Conservation (phyloP, 2,329 filamentous ascomycete genomes). For the Beauveria asiatica region DNA sequence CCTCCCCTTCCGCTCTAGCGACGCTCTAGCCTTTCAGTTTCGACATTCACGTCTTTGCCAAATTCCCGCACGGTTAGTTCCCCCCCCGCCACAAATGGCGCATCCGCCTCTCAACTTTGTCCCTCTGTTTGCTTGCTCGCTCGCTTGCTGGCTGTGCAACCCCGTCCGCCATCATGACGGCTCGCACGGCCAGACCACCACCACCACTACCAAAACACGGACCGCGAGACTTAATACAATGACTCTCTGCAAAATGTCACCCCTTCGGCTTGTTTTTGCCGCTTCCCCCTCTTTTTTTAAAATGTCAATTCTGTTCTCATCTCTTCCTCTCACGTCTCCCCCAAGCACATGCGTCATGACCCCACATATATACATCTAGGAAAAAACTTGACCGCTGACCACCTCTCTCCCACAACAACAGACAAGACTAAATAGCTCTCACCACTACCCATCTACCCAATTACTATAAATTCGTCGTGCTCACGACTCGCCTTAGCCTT, state of each 20-base stretch:
- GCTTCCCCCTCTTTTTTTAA: neutral
- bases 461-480: neutral
- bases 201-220: neutral
- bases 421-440: neutral
- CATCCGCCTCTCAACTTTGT: neutral
- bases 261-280: neutral
- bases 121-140: neutral
- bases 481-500: constrained; percentile 37
- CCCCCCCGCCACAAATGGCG: constrained; percentile 1
- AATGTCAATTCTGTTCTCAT: neutral
- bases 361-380: neutral
- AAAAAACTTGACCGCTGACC: constrained; percentile 13
- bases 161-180: neutral
- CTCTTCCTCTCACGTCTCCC: neutral
- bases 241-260: neutral
- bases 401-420: constrained; percentile 1
- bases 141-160: neutral
- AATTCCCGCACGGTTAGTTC: constrained; percentile 10
- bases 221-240: neutral
- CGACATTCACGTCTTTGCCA: neutral
- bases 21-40: neutral
- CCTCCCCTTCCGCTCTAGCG: neutral
- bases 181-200: neutral
- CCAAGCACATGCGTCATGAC: constrained; percentile 6
- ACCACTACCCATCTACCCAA: neutral